These are phyloP conservation scores for Dactylellina parvicollis DNA, from an alignment of 2,329 filamentous ascomycete genomes.

Conservation along the genomic window DNA sequence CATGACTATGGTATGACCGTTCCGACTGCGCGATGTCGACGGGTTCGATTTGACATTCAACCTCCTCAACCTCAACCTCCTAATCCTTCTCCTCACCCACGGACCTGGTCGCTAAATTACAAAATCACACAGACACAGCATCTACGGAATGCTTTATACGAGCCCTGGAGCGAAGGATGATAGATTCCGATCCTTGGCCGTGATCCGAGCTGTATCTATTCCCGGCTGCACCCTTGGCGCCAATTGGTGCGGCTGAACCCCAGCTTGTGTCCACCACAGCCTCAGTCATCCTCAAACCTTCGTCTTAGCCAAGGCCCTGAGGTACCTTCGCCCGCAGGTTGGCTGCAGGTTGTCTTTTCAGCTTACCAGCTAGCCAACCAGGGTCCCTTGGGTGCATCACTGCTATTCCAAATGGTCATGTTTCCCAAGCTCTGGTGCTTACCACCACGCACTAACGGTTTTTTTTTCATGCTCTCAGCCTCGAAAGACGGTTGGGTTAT, in stretches of 20 bases:
- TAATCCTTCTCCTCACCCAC: no score
- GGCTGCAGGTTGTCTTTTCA: no score
- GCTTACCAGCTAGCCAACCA: constrained; percentile 18
- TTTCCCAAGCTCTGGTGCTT: constrained; percentile 13
- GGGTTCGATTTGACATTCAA: not conserved
- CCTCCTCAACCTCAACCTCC: not conserved
- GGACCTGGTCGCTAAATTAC: no score
- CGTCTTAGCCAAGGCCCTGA: not conserved
- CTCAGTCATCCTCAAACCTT: not conserved
- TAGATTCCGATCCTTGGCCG: no score
- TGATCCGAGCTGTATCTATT: constrained; percentile 2
- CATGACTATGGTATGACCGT: no score
- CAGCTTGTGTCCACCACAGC: not conserved
- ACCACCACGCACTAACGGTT: constrained; percentile 20
- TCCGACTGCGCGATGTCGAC: not conserved
- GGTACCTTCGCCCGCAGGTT: no score
- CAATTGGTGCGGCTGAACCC: constrained; percentile 19
- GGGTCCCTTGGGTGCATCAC: constrained; percentile 6
- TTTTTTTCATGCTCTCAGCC: constrained; percentile 23
- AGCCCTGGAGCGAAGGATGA: no score
- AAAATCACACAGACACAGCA: no score
- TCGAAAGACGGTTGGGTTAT: constrained; percentile 8
- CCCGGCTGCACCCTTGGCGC: constrained; percentile 9
- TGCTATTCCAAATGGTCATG: constrained; percentile 51
- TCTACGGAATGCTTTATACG: no score